phyloP scores from a whole-genome alignment of 2,329 filamentous ascomycete genomes.

The Fusarium sambucinum region DNA sequence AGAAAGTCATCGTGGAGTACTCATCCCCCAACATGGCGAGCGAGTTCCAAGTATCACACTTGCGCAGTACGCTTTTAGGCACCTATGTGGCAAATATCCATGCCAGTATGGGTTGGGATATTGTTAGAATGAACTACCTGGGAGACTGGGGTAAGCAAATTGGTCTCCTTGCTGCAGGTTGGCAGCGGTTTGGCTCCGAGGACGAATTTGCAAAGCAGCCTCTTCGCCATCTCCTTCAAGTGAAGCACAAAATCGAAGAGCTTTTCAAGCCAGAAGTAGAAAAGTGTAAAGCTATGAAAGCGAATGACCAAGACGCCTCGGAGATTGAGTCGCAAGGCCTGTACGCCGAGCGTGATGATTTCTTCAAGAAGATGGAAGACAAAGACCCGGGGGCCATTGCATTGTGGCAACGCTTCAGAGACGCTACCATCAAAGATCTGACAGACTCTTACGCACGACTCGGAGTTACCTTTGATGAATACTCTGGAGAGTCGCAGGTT shows the following conservation, averaged over 20 bases:
- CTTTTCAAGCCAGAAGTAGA: slow-evolving; percentile 73
- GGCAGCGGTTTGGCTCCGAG: slow-evolving; percentile 74
- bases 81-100: slow-evolving; percentile 76
- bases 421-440: slow-evolving; percentile 66
- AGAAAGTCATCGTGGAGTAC: slow-evolving; percentile 74
- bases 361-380: slow-evolving; percentile 70
- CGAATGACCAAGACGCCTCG: slow-evolving; percentile 54
- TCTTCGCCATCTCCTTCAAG: slow-evolving; percentile 75
- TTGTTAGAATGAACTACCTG: slow-evolving; percentile 76
- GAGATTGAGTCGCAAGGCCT: slow-evolving; percentile 56
- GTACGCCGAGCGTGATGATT: slow-evolving; percentile 64
- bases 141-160: slow-evolving; percentile 82
- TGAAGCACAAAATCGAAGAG: slow-evolving; percentile 75
- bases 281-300: slow-evolving; percentile 61
- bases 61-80: slow-evolving; percentile 78
- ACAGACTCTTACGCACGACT: slow-evolving; percentile 66
- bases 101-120: slow-evolving; percentile 74
- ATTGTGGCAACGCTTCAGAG: slow-evolving; percentile 67
- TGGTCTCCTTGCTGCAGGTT: slow-evolving; percentile 73
- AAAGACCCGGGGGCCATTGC: slow-evolving; percentile 65
- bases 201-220: slow-evolving; percentile 72
- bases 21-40: slow-evolving; percentile 81
- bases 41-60: slow-evolving; percentile 76
- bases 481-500: slow-evolving; percentile 75
- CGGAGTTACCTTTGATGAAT: slow-evolving; percentile 69